Evolutionary conservation across 2,329 filamentous ascomycete species (phyloP).

Genomic region (Diplodia mutila): DNA sequence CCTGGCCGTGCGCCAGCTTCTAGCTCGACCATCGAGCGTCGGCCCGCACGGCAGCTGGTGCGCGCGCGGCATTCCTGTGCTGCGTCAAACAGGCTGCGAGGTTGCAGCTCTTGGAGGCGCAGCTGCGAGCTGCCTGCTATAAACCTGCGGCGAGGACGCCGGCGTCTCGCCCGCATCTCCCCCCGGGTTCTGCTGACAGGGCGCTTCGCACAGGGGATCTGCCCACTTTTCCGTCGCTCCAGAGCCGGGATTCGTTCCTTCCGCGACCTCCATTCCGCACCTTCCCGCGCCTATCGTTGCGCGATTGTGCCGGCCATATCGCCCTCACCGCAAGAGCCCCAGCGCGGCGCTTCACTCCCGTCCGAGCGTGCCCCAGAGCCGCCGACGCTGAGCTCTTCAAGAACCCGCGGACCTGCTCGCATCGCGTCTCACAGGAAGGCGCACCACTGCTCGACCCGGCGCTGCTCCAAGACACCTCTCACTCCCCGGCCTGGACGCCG

Average conservation of each 20-base stretch:
- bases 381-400: neutral
- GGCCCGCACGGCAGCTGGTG: slow-evolving; percentile 2
- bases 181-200: slow-evolving; percentile 12
- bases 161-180: neutral
- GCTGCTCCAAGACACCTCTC: neutral
- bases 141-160: slow-evolving; percentile 14
- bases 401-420: neutral
- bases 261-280: slow-evolving; percentile 9
- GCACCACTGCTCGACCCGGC: neutral
- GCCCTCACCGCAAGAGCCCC: slow-evolving; percentile 20
- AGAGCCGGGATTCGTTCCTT: slow-evolving; percentile 13
- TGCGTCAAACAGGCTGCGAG: neutral
- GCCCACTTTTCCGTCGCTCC: slow-evolving; percentile 17
- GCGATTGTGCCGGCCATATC: slow-evolving; percentile 9
- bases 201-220: slow-evolving; percentile 3
- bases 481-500: slow-evolving; percentile 9
- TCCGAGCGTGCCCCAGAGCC: slow-evolving; percentile 16
- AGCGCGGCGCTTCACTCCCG: slow-evolving; percentile 1
- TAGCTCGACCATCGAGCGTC: neutral
- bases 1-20: slow-evolving; percentile 15
- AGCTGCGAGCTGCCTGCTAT: neutral
- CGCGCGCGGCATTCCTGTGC: slow-evolving; percentile 10
- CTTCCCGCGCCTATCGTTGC: slow-evolving; percentile 17
- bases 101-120: too few species aligned
- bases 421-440: neutral